These are phyloP conservation scores for Monosporozyma servazzii DNA, from an alignment of 805 yeast genomes.

Conservation along the genomic window DNA sequence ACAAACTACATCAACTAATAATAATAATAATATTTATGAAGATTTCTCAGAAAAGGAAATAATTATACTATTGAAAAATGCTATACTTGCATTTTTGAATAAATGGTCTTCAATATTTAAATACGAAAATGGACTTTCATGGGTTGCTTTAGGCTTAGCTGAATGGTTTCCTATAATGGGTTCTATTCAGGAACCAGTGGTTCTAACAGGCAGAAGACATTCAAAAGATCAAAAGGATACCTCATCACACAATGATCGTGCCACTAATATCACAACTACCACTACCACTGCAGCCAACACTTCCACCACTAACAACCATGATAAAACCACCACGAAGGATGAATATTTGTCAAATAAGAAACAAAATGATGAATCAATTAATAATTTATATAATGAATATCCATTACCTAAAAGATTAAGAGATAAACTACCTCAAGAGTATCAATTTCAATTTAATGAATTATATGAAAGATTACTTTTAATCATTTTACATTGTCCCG, in stretches of 20 bases:
- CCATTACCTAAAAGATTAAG: constrained; percentile 21
- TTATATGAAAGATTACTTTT: constrained; percentile 67
- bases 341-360: neutral
- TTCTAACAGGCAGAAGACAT: constrained; percentile 22
- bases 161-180: constrained; percentile 80
- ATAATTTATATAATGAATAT: constrained; percentile 22
- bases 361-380: neutral
- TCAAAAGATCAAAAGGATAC: constrained; percentile 2
- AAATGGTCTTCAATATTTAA: constrained; percentile 75
- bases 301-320: too few relatives aligned
- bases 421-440: constrained; percentile 12
- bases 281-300: too few relatives aligned
- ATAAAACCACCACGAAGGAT: neutral
- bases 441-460: constrained; percentile 49
- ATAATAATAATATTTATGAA: neutral
- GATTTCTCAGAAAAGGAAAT: constrained; percentile 45
- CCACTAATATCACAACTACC: too few relatives aligned
- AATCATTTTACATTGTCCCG: constrained; percentile 68
- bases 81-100: constrained; percentile 53
- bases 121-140: constrained; percentile 74
- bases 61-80: constrained; percentile 46
- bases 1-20: neutral
- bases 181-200: constrained; percentile 18
- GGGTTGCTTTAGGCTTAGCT: constrained; percentile 82
- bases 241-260: neutral